These are phyloP conservation scores for Mangifera indica DNA, from an alignment of 345 rosid species.

Conservation along the genomic window DNA sequence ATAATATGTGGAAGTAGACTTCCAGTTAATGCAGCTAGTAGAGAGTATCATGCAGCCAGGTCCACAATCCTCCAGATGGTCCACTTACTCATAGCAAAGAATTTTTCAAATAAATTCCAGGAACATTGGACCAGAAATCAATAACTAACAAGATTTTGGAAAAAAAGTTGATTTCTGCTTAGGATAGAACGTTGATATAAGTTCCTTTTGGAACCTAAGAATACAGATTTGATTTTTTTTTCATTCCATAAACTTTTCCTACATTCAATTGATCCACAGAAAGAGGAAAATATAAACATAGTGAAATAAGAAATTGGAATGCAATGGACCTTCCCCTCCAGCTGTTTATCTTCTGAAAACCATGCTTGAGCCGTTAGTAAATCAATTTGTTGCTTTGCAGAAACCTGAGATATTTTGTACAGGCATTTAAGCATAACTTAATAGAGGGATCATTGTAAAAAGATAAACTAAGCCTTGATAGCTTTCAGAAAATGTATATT, in stretches of 20 bases:
- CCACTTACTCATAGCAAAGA: neutral
- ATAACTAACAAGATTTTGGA: neutral
- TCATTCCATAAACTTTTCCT: neutral
- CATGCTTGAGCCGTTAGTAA: slow-evolving; percentile 84
- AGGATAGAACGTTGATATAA: neutral
- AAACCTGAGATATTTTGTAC: slow-evolving; percentile 38
- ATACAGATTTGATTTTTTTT: neutral
- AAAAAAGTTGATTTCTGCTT: neutral
- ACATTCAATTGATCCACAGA: too few relatives aligned
- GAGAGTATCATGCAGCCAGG: neutral
- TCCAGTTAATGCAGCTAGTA: neutral
- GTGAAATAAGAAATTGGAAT: neutral
- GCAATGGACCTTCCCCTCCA: slow-evolving; percentile 68
- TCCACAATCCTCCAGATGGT: neutral
- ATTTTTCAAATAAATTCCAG: neutral
- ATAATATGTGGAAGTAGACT: neutral
- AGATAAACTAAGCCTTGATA: neutral
- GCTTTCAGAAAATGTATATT: neutral
- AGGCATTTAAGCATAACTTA: neutral
- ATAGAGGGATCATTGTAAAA: neutral
- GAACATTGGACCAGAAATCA: neutral
- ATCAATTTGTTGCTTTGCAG: slow-evolving; percentile 73
- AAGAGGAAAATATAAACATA: neutral
- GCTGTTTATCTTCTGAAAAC: slow-evolving; percentile 65
- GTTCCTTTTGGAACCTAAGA: neutral